Evolutionary conservation across 2,329 filamentous ascomycete genomes (phyloP), one percentile per base, ranked within the genome.

Genomic region (Xylariales sp.): DNA sequence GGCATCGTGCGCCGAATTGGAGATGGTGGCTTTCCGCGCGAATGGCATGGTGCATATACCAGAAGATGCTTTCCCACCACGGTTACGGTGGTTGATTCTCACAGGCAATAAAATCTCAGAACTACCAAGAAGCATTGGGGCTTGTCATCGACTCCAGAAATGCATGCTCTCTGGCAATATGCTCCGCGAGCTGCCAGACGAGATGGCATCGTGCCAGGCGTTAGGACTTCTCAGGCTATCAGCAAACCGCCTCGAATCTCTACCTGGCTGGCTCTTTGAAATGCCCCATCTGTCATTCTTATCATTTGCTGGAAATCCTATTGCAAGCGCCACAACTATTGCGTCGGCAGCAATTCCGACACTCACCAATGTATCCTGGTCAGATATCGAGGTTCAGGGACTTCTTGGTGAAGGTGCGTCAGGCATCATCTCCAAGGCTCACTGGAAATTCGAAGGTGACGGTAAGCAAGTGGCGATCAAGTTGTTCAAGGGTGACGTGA

Each of bases 151-250:
- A 10, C 55, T 73, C 5, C 62, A 72, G 44, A 70, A 71, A 49
- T 71, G 68, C 46, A 67, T 71, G 65, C 50, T 73, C n/a, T 61
- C 69, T 2, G 68, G 67, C 12, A 72, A 72, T 45, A 50, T 41
- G n/a, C 55, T 72, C 17, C 48, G 43, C 1, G 34, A 33, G 27
- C 51, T 74, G 7, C 69, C 69, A 2, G 47, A 48, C 13, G 57
- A 62, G 35, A 68, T 74, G 66, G 52, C 53, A 5, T 48, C 48
- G n/a, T 73, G 69, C 54, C 55, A 50, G 29, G 63, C 66, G 40
- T 57, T 73, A 24, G 62, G 59, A 5, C 50, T 72, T 23, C 50
- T 73, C 28, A 59, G 69, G 17, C 51, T 73, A 21, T 65, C 65
- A 16, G 59, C 62, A 16, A 74, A 74, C 48, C 45, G 49, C 5